Percentiles rank a stretch among this genome's conserved stretches.
Evolutionary conservation across 306 rosid genomes (phyloP).

Genomic region (Potentilla sterilis): DNA sequence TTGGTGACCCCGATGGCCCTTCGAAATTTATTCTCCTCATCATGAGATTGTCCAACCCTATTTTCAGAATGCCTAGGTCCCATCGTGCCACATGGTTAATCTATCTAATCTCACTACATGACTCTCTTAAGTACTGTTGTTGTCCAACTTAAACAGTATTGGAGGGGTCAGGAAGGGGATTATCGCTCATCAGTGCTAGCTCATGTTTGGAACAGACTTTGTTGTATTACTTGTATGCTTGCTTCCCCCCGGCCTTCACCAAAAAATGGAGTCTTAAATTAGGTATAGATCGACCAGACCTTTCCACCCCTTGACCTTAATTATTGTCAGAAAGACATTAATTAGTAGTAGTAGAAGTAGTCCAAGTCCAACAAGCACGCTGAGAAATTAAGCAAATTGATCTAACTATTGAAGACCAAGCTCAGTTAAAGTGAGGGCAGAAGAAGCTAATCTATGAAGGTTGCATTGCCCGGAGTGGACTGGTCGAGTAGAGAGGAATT

Average conservation of each 20-base stretch:
- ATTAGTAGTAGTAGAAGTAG: neutral
- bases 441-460: neutral
- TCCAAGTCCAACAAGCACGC: neutral
- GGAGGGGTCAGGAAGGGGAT: neutral
- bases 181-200: no score
- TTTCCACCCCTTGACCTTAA: neutral
- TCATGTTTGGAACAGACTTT: neutral
- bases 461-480: neutral
- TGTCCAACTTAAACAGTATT: conserved; percentile 11
- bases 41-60: conserved; percentile 3
- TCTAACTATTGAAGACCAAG: neutral
- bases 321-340: neutral
- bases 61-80: neutral
- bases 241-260: neutral
- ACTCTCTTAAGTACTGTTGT: neutral
- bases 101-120: neutral
- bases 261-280: neutral
- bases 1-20: neutral
- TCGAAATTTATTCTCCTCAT: neutral
- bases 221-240: neutral
- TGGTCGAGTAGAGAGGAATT: neutral
- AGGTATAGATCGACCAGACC: neutral
- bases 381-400: neutral
- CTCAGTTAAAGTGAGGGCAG: neutral
- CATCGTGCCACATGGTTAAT: conserved; percentile 6